A percentile compares a stretch with the other conserved stretches of the same genome.
Evolutionary conservation across 2,329 filamentous ascomycete species (phyloP).

Genomic region (Elsinoe ampelina): DNA sequence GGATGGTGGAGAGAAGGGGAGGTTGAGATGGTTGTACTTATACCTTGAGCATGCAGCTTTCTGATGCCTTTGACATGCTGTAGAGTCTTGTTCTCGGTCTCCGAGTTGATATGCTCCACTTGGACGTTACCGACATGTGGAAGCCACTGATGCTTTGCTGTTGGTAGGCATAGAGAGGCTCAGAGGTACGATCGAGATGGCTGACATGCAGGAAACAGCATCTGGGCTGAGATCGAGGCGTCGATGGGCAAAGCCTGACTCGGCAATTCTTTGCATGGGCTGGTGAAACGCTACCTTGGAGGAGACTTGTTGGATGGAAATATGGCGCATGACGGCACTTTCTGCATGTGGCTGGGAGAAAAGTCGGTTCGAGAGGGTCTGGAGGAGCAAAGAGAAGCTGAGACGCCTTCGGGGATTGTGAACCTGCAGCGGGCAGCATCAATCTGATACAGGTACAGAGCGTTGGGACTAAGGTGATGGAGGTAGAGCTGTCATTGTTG

Average conservation of each 20-base stretch:
- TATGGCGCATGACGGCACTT: neutral
- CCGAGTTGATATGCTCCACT: neutral
- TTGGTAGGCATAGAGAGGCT: neutral
- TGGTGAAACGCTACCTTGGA: neutral
- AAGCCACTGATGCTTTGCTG: slow-evolving; percentile 3
- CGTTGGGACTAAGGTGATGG: neutral
- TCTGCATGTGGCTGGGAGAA: neutral
- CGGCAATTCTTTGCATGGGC: neutral
- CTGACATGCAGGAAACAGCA: neutral
- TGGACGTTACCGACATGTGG: neutral
- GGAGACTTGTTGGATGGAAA: neutral
- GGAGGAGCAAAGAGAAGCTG: neutral
- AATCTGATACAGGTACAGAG: neutral
- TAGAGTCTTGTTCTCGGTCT: neutral
- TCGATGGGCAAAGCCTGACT: neutral
- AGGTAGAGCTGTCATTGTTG: slow-evolving; percentile 3
- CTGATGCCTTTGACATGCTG: neutral
- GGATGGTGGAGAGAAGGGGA: neutral
- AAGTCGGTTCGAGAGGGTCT: neutral
- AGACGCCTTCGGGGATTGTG: neutral
- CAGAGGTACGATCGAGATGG: slow-evolving; percentile 1
- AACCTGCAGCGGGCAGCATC: neutral
- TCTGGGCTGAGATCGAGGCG: neutral
- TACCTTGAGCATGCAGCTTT: neutral
- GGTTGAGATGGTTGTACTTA: neutral